phyloP scores from a whole-genome alignment of 108 stramenopile species.

The Cylindrotheca fusiformis region DNA sequence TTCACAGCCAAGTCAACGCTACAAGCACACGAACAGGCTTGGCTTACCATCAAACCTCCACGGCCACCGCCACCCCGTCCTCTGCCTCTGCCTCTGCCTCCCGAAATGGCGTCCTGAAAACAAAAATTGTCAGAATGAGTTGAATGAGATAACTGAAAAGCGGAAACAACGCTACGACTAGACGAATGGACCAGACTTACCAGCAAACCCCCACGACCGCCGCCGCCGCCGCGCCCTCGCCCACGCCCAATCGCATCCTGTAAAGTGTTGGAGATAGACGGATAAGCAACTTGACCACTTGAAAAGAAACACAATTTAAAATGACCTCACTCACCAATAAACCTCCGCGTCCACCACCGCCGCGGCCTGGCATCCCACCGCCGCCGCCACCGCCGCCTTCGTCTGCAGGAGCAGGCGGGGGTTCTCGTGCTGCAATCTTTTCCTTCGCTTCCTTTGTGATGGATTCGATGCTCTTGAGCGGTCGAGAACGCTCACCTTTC shows the following conservation, averaged over 20 bases:
- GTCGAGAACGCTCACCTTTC: constrained; percentile 32
- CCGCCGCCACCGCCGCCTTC: constrained; percentile 5
- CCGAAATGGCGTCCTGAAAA: constrained; percentile 27
- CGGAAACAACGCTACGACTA: constrained; percentile 19
- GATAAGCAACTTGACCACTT: constrained; percentile 1
- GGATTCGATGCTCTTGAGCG: constrained; percentile 32
- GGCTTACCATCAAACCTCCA: constrained; percentile 42
- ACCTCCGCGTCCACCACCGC: constrained; percentile 22
- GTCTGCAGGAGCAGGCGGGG: constrained; percentile 18
- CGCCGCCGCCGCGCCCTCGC: constrained; percentile 31
- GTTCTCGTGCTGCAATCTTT: constrained; percentile 27
- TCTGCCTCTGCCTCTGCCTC: constrained; percentile 14
- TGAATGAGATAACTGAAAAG: constrained; percentile 9
- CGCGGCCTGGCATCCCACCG: constrained; percentile 10
- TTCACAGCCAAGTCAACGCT: too few species aligned
- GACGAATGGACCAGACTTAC: constrained; percentile 41
- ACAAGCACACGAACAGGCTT: too few species aligned
- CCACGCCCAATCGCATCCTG: constrained; percentile 33
- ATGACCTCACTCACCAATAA: constrained; percentile 24
- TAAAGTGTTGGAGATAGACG: constrained; percentile 1
- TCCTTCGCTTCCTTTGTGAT: constrained; percentile 41
- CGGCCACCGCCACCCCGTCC: constrained; percentile 31
- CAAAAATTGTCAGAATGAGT: constrained; percentile 15
- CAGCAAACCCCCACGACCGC: constrained; percentile 28
- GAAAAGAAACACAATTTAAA: constrained; percentile 16